Evolutionary conservation across 73 alveolate genomes (phyloP).

Genomic region (Paramecium caudatum): DNA sequence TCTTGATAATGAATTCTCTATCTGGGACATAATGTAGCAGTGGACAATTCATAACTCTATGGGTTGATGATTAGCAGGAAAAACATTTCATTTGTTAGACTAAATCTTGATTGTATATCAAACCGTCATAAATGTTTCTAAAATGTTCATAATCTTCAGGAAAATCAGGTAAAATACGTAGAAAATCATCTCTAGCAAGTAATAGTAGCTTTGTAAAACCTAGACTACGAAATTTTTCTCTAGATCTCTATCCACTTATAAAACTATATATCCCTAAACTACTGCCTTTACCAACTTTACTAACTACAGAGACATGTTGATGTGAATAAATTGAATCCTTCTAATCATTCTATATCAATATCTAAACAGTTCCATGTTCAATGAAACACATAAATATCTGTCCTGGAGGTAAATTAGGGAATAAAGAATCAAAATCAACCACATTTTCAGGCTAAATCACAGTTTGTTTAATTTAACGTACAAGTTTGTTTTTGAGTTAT

Average conservation of each 20-base stretch:
- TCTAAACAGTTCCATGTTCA: conserved; percentile 33
- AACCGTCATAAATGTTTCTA: conserved; percentile 26
- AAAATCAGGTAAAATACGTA: conserved; percentile 37
- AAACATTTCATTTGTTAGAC: conserved; percentile 8
- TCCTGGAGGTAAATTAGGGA: conserved; percentile 1
- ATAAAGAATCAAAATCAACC: conserved; percentile 27
- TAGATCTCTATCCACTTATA: background rate
- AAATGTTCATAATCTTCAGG: conserved; percentile 64
- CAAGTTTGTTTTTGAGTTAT: conserved; percentile 52
- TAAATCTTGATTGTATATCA: conserved; percentile 14
- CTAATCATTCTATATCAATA: conserved; percentile 28
- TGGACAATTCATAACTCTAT: conserved; percentile 41
- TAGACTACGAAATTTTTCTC: conserved; percentile 4
- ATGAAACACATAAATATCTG: conserved; percentile 26
- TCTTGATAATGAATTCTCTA: conserved; percentile 49
- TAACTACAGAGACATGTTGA: conserved; percentile 4
- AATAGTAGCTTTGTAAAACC: conserved; percentile 30
- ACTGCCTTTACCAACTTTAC: conserved; percentile 1
- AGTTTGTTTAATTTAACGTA: background rate
- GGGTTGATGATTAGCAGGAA: conserved; percentile 30
- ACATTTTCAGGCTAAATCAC: conserved; percentile 47
- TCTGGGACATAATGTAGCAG: conserved; percentile 5
- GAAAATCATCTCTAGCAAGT: conserved; percentile 54
- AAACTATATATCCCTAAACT: conserved; percentile 35
- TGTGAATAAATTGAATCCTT: background rate